A percentile compares a stretch with the other conserved stretches of the same genome.
Conservation (phyloP, 2,329 filamentous ascomycete species). For the Passalora sequoiae region DNA sequence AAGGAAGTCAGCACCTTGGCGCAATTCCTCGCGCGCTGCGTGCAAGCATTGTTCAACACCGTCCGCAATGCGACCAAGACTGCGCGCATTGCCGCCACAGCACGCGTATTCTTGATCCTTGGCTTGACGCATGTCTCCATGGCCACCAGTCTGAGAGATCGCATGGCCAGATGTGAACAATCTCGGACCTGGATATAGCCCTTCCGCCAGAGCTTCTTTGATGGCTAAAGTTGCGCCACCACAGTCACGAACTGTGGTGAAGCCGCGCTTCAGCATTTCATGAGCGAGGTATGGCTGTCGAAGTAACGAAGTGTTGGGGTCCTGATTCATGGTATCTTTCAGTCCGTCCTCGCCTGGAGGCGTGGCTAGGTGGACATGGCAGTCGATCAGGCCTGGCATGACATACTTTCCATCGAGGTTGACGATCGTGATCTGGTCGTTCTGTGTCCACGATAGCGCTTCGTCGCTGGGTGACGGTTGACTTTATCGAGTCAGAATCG, state of each 20-base stretch:
- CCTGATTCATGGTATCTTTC: conserved; percentile 34
- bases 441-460: conserved; percentile 27
- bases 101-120: conserved; percentile 44
- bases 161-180: conserved; percentile 53
- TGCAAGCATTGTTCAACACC: conserved; percentile 53
- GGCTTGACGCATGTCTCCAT: conserved; percentile 49
- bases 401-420: conserved; percentile 45
- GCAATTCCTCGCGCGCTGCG: conserved; percentile 50
- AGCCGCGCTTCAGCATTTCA: conserved; percentile 53
- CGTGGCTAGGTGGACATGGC: conserved; percentile 47
- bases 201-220: conserved; percentile 54
- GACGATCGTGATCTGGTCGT: conserved; percentile 28
- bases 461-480: conserved; percentile 26
- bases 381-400: conserved; percentile 50
- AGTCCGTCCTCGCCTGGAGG: conserved; percentile 41
- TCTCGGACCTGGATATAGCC: conserved; percentile 51
- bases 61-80: conserved; percentile 47
- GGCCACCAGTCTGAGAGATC: conserved; percentile 55
- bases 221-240: conserved; percentile 53
- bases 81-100: conserved; percentile 43
- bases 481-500: no score
- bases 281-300: conserved; percentile 46
- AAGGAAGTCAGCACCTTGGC: conserved; percentile 55
- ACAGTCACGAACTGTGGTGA: conserved; percentile 55
- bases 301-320: conserved; percentile 38